Conservation (phyloP, 2,329 filamentous ascomycete species). For the Phyllosticta citrichinensis region DNA sequence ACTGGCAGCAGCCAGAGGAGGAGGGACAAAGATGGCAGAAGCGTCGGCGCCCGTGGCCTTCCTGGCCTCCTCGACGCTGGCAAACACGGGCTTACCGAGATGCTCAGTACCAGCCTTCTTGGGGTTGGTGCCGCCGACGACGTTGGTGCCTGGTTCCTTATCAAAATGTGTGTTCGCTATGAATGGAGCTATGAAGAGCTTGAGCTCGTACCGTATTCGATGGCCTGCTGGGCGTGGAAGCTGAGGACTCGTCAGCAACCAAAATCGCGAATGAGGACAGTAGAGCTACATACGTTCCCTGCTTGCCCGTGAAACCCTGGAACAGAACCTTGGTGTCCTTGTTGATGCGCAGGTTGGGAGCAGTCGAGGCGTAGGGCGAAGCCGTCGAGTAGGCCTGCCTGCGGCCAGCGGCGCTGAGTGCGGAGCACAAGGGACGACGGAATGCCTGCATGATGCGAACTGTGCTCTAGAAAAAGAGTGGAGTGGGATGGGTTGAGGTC, state of each 20-base stretch:
- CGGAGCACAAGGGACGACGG: slow-evolving; percentile 61
- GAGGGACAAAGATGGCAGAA: slow-evolving; percentile 92
- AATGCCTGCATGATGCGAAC: slow-evolving; percentile 71
- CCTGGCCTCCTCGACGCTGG: slow-evolving; percentile 75
- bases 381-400: slow-evolving; percentile 66
- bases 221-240: slow-evolving; percentile 95
- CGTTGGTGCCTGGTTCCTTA: slow-evolving; percentile 65
- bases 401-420: slow-evolving; percentile 56
- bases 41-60: slow-evolving; percentile 85
- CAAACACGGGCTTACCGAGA: slow-evolving; percentile 87
- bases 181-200: background rate
- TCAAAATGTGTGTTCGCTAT: slow-evolving; percentile 4
- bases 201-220: slow-evolving; percentile 74
- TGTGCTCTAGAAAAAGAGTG: background rate
- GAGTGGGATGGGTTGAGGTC: slow-evolving; percentile 8
- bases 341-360: slow-evolving; percentile 80
- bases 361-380: slow-evolving; percentile 43
- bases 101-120: slow-evolving; percentile 93
- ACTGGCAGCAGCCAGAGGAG: slow-evolving; percentile 81
- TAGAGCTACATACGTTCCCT: slow-evolving; percentile 55
- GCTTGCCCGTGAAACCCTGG: slow-evolving; percentile 96
- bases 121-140: slow-evolving; percentile 96
- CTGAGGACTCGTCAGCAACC: slow-evolving; percentile 38
- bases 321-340: slow-evolving; percentile 86
- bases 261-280: background rate